phyloP scores from a whole-genome alignment of 1,284 basidiomycete genomes.

The Rhizoctonia solani region DNA sequence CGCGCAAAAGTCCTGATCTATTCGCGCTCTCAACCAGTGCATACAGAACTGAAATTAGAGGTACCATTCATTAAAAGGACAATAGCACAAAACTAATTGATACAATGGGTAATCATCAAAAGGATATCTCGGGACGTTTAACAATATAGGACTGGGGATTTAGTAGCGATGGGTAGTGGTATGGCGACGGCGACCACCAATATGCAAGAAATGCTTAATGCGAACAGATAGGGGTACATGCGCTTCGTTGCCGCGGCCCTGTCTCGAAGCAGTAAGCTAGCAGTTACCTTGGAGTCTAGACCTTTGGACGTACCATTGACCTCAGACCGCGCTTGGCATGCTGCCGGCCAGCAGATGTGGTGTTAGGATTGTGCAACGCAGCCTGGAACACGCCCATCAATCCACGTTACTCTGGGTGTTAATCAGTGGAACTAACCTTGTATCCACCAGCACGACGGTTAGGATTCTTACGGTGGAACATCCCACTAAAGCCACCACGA shows the following conservation, averaged over 20 bases:
- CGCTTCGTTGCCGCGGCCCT: constrained; percentile 40
- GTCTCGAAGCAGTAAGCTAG: no score
- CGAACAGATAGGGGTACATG: constrained; percentile 39
- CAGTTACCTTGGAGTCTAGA: no score
- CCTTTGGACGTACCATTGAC: constrained; percentile 5
- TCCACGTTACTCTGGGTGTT: neutral
- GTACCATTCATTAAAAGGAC: no score
- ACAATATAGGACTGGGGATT: neutral
- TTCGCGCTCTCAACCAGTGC: no score
- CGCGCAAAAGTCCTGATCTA: no score
- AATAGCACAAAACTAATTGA: neutral
- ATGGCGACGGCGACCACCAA: constrained; percentile 40
- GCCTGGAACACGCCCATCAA: constrained; percentile 45
- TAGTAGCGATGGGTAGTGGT: constrained; percentile 22
- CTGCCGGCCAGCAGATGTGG: constrained; percentile 13
- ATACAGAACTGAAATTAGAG: no score
- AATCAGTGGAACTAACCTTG: constrained; percentile 48
- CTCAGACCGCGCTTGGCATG: constrained; percentile 17
- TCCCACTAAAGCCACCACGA: constrained; percentile 42
- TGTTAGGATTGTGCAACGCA: constrained; percentile 55
- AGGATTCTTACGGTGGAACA: constrained; percentile 49
- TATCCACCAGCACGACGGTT: constrained; percentile 55
- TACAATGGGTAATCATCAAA: constrained; percentile 31
- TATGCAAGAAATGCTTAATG: constrained; percentile 38
- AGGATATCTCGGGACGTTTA: constrained; percentile 4